These are phyloP conservation scores for Lithocarpus polystachyus DNA, from an alignment of 306 rosid genomes.

Conservation along the genomic window DNA sequence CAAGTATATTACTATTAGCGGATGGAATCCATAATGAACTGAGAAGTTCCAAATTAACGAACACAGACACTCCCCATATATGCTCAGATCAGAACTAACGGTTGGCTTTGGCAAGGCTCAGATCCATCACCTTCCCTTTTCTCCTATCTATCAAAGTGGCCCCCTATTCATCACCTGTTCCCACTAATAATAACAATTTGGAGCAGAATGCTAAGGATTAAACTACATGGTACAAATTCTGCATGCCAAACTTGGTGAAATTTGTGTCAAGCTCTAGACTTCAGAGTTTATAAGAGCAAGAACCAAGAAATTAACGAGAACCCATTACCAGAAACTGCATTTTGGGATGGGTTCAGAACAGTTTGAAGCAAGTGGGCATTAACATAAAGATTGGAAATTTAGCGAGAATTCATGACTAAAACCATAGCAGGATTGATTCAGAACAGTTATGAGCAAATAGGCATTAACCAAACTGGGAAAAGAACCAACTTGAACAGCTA, in stretches of 20 bases:
- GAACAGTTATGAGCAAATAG: conserved; percentile 39
- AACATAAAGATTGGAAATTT: conserved; percentile 34
- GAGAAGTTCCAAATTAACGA: conserved; percentile 24
- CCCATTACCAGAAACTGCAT: conserved; percentile 53
- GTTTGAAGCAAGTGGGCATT: conserved; percentile 39
- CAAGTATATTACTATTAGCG: conserved; percentile 16
- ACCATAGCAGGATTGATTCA: conserved; percentile 34
- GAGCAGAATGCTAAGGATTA: conserved; percentile 27
- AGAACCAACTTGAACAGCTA: conserved; percentile 15
- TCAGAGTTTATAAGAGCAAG: conserved; percentile 25
- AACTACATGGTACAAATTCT: conserved; percentile 36
- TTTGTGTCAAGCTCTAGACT: conserved; percentile 23
- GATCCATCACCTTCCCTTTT: conserved; percentile 41
- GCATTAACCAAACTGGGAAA: conserved; percentile 35
- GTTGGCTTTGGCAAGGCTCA: conserved; percentile 33
- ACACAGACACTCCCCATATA: conserved; percentile 27
- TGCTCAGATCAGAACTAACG: conserved; percentile 41
- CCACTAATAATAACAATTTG: conserved; percentile 22
- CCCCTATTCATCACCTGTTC: conserved; percentile 30
- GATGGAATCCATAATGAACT: conserved; percentile 24
- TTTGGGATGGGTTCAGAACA: conserved; percentile 32
- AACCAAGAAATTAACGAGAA: conserved; percentile 50
- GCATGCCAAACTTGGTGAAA: conserved; percentile 28
- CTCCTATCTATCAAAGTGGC: conserved; percentile 6
- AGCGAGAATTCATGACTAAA: conserved; percentile 69